Evolutionary conservation across 2,329 filamentous ascomycete species (phyloP).

Genomic region (Sclerotiophoma versabilis): DNA sequence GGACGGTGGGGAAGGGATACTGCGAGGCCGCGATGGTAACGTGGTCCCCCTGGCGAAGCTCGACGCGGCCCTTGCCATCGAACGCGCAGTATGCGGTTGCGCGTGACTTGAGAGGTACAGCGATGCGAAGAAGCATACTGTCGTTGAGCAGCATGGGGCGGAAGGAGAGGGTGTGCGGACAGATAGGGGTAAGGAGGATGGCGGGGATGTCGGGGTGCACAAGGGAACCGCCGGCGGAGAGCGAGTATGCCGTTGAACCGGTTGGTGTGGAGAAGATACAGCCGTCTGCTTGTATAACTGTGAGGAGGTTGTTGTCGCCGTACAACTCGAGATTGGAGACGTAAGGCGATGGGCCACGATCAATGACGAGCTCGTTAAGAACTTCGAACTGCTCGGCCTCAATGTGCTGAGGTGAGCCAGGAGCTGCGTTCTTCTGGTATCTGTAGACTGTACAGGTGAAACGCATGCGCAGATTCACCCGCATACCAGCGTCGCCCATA

Average conservation of each 20-base stretch:
- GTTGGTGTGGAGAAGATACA: slow-evolving; percentile 98
- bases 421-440: slow-evolving; percentile 54
- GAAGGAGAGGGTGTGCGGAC: slow-evolving; percentile 95
- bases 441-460: slow-evolving; percentile 98
- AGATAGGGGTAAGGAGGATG: slow-evolving; percentile 95
- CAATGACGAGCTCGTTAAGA: slow-evolving; percentile 97
- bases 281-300: slow-evolving; percentile 94
- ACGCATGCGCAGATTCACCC: slow-evolving; percentile 96
- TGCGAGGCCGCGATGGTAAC: slow-evolving; percentile 96
- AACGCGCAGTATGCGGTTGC: slow-evolving; percentile 97
- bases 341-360: slow-evolving; percentile 94
- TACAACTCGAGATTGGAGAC: slow-evolving; percentile 97
- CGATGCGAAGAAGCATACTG: slow-evolving; percentile 88
- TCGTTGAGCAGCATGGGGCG: slow-evolving; percentile 97
- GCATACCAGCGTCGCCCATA: slow-evolving; percentile 95
- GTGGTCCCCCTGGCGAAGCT: slow-evolving; percentile 90
- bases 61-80: slow-evolving; percentile 94
- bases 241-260: slow-evolving; percentile 87
- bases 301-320: slow-evolving; percentile 92
- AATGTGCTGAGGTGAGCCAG: slow-evolving; percentile 68
- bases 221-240: slow-evolving; percentile 92
- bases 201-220: slow-evolving; percentile 97
- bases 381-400: slow-evolving; percentile 98
- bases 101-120: slow-evolving; percentile 82
- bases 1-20: slow-evolving; percentile 96